Conservation (phyloP, 805 yeast species). For the Saccharomycodes ludwigii region DNA sequence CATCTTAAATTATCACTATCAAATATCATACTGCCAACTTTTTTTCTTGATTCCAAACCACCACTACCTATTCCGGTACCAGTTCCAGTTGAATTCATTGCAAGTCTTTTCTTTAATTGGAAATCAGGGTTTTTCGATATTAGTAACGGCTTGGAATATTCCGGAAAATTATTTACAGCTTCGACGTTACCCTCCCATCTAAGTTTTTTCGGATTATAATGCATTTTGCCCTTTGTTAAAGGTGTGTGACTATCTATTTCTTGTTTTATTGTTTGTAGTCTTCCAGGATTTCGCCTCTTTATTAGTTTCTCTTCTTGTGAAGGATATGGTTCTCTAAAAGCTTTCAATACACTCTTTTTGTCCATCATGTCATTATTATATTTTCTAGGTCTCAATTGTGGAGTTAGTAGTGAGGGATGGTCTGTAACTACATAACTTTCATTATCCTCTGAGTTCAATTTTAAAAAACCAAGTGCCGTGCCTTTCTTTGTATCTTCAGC, state of each 20-base stretch:
- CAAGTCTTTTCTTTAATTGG: no score
- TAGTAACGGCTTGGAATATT: slow-evolving; percentile 2
- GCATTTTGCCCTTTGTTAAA: slow-evolving; percentile 18
- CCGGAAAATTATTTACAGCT: slow-evolving; percentile 15
- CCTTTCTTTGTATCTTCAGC: background rate
- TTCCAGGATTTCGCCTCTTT: slow-evolving; percentile 5
- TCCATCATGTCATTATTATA: slow-evolving; percentile 9
- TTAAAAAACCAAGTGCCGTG: background rate
- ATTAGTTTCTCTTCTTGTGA: slow-evolving; percentile 1
- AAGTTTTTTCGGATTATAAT: slow-evolving; percentile 19
- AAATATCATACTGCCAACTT: slow-evolving; percentile 23
- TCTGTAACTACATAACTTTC: slow-evolving; percentile 12
- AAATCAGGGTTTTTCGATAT: no score
- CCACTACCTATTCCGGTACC: background rate
- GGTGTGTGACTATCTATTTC: slow-evolving; percentile 24
- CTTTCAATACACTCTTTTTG: slow-evolving; percentile 9
- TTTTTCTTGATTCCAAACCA: slow-evolving; percentile 5
- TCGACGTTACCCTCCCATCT: slow-evolving; percentile 22
- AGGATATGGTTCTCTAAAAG: slow-evolving; percentile 13
- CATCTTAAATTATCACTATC: slow-evolving; percentile 23
- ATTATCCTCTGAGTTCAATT: no score
- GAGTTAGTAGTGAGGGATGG: slow-evolving; percentile 16
- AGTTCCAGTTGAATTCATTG: background rate
- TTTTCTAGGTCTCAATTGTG: slow-evolving; percentile 15
- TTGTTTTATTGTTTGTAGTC: slow-evolving; percentile 19